Percentiles rank a stretch among this genome's conserved stretches.
These are phyloP conservation scores for Suillus ampliporus DNA, from an alignment of 768 basidiomycete species.

Conservation along the genomic window DNA sequence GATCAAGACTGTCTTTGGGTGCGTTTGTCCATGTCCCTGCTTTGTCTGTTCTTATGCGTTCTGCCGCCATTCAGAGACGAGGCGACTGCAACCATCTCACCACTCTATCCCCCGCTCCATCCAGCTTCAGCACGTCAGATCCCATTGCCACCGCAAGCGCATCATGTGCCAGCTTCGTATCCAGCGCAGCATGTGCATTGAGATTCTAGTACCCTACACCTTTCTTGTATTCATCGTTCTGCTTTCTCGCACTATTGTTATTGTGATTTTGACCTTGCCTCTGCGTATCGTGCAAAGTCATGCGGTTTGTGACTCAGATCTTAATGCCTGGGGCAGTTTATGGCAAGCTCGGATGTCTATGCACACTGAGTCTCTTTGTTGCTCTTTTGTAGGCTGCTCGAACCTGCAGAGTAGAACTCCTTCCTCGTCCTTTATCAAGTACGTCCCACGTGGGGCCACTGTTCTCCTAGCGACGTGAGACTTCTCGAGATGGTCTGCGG, in stretches of 20 bases:
- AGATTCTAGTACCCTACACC: background rate
- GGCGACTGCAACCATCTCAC: conserved; percentile 20
- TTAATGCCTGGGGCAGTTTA: background rate
- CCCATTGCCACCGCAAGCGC: conserved; percentile 17
- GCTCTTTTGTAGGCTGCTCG: background rate
- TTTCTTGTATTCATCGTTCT: background rate
- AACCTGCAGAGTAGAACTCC: background rate
- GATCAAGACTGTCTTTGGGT: conserved; percentile 58
- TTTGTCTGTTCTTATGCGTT: conserved; percentile 10
- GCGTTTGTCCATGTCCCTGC: conserved; percentile 23
- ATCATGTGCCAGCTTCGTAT: conserved; percentile 19
- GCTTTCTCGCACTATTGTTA: background rate
- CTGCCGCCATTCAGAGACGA: conserved; percentile 29
- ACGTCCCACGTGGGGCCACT: background rate
- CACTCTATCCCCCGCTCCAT: conserved; percentile 14
- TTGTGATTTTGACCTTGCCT: background rate
- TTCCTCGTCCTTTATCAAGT: background rate
- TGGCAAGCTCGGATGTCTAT: too few relatives aligned
- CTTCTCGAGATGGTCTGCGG: background rate
- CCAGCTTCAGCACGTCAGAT: conserved; percentile 18
- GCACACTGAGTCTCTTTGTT: background rate
- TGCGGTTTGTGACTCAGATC: background rate
- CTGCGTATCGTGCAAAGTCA: background rate
- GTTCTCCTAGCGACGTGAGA: background rate
- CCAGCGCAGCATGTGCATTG: conserved; percentile 5